phyloP scores from a whole-genome alignment of 2,329 filamentous ascomycete genomes.

The Paramyrothecium sp. region DNA sequence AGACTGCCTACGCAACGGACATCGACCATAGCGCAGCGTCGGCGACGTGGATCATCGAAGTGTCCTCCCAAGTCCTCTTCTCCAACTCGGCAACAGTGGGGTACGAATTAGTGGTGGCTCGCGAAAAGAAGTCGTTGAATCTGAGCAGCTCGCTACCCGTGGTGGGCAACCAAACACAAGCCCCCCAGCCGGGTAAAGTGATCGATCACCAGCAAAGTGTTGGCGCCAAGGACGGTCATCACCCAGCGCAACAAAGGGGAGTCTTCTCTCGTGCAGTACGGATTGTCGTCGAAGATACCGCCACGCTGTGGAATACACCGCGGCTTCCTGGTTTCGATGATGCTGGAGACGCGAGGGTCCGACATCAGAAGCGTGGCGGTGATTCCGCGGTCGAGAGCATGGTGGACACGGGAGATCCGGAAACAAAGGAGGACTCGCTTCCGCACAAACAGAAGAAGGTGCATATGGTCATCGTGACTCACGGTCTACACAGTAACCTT shows the following conservation, averaged over 20 bases:
- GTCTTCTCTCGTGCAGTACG: conserved; percentile 81
- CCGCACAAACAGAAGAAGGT: conserved; percentile 69
- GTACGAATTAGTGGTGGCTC: conserved; percentile 82
- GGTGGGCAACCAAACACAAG: conserved; percentile 41
- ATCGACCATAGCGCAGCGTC: conserved; percentile 49
- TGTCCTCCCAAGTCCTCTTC: conserved; percentile 91
- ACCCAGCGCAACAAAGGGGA: conserved; percentile 66
- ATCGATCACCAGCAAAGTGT: conserved; percentile 71
- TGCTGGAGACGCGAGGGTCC: conserved; percentile 26
- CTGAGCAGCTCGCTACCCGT: conserved; percentile 52
- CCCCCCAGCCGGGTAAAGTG: conserved; percentile 68
- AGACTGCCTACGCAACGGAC: conserved; percentile 44
- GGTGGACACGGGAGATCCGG: conserved; percentile 29
- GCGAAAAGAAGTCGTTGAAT: conserved; percentile 80
- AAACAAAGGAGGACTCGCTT: conserved; percentile 19
- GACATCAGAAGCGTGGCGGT: conserved; percentile 15
- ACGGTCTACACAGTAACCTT: conserved; percentile 93
- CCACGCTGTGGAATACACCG: conserved; percentile 90
- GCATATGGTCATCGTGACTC: conserved; percentile 88
- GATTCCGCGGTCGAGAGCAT: conserved; percentile 31
- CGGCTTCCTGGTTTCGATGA: conserved; percentile 67
- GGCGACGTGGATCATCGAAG: conserved; percentile 85
- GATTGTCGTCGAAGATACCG: conserved; percentile 83
- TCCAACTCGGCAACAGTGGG: conserved; percentile 83
- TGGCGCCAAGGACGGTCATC: conserved; percentile 54